A percentile compares a stretch with the other conserved stretches of the same genome.
Evolutionary conservation across 805 yeast species (phyloP).

Genomic region (Cyberlindnera amylophila): DNA sequence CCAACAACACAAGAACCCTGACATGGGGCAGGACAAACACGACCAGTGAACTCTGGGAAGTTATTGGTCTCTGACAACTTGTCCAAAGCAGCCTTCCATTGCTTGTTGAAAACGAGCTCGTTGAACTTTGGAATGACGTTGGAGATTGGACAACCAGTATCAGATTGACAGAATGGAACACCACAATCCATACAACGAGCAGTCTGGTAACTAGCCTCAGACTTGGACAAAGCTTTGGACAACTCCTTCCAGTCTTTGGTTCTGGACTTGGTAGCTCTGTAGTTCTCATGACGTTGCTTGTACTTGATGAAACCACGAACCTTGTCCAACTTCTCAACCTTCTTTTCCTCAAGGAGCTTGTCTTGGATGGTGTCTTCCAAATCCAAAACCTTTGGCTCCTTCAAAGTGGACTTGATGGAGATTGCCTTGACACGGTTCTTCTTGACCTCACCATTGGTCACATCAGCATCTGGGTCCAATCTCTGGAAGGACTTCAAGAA

Average conservation of each 20-base stretch:
- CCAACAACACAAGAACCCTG: constrained; percentile 96
- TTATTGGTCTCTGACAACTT: constrained; percentile 93
- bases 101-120: constrained; percentile 89
- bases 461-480: constrained; percentile 74
- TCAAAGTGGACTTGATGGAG: constrained; percentile 31
- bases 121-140: constrained; percentile 98
- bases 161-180: constrained; percentile 97
- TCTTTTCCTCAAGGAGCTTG: constrained; percentile 58
- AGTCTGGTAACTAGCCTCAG: constrained; percentile 85
- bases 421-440: constrained; percentile 21
- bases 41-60: constrained; percentile 97
- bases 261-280: constrained; percentile 73
- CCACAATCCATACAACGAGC: constrained; percentile 99
- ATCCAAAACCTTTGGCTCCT: constrained; percentile 85
- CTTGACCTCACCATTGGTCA: constrained; percentile 83
- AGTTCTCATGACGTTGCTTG: constrained; percentile 81
- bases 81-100: constrained; percentile 92
- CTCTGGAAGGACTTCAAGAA: constrained; percentile 71
- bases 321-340: constrained; percentile 67
- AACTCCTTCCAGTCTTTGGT: constrained; percentile 91
- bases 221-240: constrained; percentile 73
- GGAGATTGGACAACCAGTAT: constrained; percentile 96
- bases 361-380: constrained; percentile 86
- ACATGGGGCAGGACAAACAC: constrained; percentile 99
- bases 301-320: constrained; percentile 91